Evolutionary conservation across 495 filamentous ascomycete genomes (phyloP).

Genomic region (Antarctomyces pellizariae): DNA sequence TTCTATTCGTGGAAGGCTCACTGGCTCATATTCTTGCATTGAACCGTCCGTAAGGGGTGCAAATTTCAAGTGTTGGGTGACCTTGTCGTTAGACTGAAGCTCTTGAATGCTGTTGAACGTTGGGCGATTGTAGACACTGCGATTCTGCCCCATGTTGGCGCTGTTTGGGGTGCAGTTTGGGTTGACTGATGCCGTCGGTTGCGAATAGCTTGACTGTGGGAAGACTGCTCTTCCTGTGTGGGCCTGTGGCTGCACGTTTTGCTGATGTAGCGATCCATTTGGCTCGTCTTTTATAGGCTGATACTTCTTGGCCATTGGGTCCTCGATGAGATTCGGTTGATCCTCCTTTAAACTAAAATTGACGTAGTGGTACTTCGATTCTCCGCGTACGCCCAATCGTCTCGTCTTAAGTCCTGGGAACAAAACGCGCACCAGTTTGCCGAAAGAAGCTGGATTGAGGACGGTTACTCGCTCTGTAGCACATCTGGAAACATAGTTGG

Average conservation of each 20-base stretch:
- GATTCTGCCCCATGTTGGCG: no score
- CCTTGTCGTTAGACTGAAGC: constrained; percentile 26
- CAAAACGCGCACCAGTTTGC: constrained; percentile 85
- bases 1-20: constrained; percentile 57
- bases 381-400: constrained; percentile 74
- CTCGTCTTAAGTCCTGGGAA: constrained; percentile 88
- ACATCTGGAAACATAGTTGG: constrained; percentile 76
- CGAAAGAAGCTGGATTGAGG: constrained; percentile 89
- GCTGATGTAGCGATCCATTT: no score
- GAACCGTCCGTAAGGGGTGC: constrained; percentile 25
- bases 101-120: constrained; percentile 20
- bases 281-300: no score
- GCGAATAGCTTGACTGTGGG: no score
- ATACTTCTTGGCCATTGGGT: no score
- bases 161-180: no score
- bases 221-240: no score
- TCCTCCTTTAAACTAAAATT: constrained; percentile 54
- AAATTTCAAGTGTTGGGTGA: constrained; percentile 43
- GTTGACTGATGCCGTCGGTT: no score
- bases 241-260: no score
- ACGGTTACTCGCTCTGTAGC: constrained; percentile 81
- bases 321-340: constrained; percentile 22
- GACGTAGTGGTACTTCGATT: constrained; percentile 97
- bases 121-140: constrained; percentile 28
- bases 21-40: constrained; percentile 34